Percentiles rank a stretch among this genome's conserved stretches.
phyloP scores from a whole-genome alignment of 305 asterid genomes.

The Fraxinus ornus region DNA sequence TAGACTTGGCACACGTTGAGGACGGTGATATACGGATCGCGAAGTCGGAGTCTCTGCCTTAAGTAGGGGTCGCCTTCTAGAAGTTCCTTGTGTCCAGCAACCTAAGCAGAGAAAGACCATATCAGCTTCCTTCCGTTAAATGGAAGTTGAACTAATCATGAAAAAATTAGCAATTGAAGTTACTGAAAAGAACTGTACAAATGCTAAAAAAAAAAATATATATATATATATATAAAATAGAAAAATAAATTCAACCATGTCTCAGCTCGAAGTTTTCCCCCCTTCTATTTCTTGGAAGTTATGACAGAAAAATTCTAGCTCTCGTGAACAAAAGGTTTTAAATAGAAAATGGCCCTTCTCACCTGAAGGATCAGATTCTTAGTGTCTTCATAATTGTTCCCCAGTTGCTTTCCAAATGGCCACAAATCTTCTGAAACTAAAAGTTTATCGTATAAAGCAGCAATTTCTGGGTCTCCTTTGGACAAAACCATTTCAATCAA shows the following conservation, averaged over 20 bases:
- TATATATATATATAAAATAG: no score
- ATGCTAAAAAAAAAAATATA: background rate
- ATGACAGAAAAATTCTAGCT: background rate
- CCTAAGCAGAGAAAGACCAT: constrained; percentile 33
- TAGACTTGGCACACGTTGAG: constrained; percentile 66
- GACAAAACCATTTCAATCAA: constrained; percentile 90
- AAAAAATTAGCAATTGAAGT: background rate
- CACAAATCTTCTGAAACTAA: constrained; percentile 62
- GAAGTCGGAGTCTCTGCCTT: constrained; percentile 73
- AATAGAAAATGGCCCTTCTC: background rate
- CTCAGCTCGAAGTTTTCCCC: background rate
- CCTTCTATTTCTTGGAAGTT: background rate
- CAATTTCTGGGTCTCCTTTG: constrained; percentile 88
- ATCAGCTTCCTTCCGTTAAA: background rate
- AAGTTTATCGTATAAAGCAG: constrained; percentile 78
- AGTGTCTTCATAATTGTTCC: constrained; percentile 64
- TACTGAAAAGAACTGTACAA: background rate
- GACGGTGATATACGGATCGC: constrained; percentile 66
- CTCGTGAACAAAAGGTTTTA: background rate
- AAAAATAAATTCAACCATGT: background rate
- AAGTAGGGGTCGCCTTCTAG: constrained; percentile 79
- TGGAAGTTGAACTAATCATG: background rate
- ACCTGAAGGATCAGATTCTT: constrained; percentile 74
- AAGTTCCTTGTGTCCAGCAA: constrained; percentile 71
- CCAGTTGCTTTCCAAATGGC: constrained; percentile 66